Conservation (phyloP, 768 basidiomycete species). For the Boletellus sp. region DNA sequence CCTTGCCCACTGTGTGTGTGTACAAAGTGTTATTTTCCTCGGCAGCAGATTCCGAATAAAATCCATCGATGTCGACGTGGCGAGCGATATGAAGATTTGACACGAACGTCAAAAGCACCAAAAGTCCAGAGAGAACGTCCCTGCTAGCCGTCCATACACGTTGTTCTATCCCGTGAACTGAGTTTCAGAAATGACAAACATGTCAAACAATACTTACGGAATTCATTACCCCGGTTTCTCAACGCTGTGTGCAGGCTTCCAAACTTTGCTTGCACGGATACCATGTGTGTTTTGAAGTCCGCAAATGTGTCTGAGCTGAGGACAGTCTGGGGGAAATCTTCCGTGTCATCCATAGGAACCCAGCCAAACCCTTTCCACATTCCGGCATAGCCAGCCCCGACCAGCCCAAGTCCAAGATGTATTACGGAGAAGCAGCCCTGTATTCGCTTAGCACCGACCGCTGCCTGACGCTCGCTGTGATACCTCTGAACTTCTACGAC, state of each 20-base stretch:
- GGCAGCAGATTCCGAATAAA: conserved; percentile 45
- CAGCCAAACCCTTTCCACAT: conserved; percentile 87
- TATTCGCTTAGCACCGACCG: conserved; percentile 46
- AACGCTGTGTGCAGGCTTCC: conserved; percentile 27
- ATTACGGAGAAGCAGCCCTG: conserved; percentile 57
- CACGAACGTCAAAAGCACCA: conserved; percentile 54
- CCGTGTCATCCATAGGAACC: conserved; percentile 52
- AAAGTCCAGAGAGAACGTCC: conserved; percentile 52
- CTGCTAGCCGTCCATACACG: conserved; percentile 39
- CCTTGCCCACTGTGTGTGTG: conserved; percentile 62
- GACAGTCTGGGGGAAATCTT: conserved; percentile 42
- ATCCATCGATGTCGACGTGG: conserved; percentile 79
- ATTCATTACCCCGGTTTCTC: conserved; percentile 18
- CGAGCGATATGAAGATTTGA: conserved; percentile 75
- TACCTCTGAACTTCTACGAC: conserved; percentile 65
- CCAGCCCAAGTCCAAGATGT: conserved; percentile 71
- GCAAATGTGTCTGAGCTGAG: conserved; percentile 51
- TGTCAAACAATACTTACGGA: conserved; percentile 21
- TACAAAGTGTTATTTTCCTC: conserved; percentile 50
- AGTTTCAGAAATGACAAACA: not conserved
- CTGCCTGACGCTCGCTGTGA: conserved; percentile 34
- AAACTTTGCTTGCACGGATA: conserved; percentile 50
- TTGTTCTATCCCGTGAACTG: conserved; percentile 19
- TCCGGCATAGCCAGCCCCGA: conserved; percentile 74
- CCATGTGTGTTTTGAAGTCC: conserved; percentile 48